phyloP scores from a whole-genome alignment of 148 eudicot genomes.

The Rhododendron molle region DNA sequence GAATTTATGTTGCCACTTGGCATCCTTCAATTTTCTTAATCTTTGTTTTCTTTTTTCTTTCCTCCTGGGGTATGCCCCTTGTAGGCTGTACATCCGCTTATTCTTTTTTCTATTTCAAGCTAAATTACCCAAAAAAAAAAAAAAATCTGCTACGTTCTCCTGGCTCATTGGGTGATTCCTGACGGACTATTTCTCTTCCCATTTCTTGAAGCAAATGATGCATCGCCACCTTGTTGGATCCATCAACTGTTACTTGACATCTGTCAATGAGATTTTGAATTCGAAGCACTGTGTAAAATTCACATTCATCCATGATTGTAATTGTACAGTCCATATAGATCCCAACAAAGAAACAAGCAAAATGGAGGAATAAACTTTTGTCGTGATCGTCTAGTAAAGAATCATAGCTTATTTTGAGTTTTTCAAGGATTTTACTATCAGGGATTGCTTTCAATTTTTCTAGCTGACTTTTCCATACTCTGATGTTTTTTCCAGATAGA shows the following conservation, averaged over 20 bases:
- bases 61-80: too few relatives aligned
- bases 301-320: background rate
- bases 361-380: background rate
- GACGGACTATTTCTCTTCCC: background rate
- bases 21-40: too few relatives aligned
- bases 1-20: too few relatives aligned
- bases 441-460: background rate
- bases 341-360: background rate
- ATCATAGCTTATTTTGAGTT: background rate
- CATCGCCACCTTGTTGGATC: background rate
- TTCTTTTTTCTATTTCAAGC: too few relatives aligned
- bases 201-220: background rate
- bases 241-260: background rate
- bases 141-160: background rate
- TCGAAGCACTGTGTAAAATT: background rate
- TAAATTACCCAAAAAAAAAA: too few relatives aligned
- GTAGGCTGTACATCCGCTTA: too few relatives aligned
- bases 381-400: background rate
- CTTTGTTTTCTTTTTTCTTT: too few relatives aligned
- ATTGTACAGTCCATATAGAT: background rate
- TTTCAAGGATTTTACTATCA: background rate
- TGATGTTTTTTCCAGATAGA: background rate
- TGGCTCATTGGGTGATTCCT: background rate
- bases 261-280: background rate
- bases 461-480: background rate